A percentile compares a stretch with the other conserved stretches of the same genome.
phyloP scores from a whole-genome alignment of 257 asterid species.

The Ehretia macrophylla region DNA sequence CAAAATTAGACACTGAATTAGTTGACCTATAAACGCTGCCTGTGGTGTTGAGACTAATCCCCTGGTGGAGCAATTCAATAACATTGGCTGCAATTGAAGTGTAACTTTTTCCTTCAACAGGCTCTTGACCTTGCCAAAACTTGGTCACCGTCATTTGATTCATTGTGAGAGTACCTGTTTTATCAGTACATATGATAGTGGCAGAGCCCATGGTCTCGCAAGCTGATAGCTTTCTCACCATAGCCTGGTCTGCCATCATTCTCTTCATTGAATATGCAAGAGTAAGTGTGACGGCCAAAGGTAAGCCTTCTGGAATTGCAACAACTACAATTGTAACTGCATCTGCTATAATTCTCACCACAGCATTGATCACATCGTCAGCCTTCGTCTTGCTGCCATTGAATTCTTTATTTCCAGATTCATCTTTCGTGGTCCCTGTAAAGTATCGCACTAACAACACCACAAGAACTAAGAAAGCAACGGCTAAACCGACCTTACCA shows the following conservation, averaged over 20 bases:
- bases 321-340: conserved; percentile 51
- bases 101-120: not conserved
- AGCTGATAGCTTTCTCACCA: conserved; percentile 54
- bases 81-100: conserved; percentile 14
- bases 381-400: conserved; percentile 24
- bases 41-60: conserved; percentile 46
- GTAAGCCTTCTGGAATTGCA: conserved; percentile 58
- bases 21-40: conserved; percentile 30
- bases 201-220: conserved; percentile 61
- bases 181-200: conserved; percentile 44
- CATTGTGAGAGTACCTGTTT: conserved; percentile 44
- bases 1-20: conserved; percentile 13
- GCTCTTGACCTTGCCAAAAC: conserved; percentile 34
- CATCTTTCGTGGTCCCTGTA: conserved; percentile 35
- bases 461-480: conserved; percentile 41
- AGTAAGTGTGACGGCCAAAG: conserved; percentile 51
- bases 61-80: conserved; percentile 34
- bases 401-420: conserved; percentile 32
- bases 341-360: conserved; percentile 36
- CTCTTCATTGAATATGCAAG: conserved; percentile 54
- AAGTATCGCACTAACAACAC: conserved; percentile 40
- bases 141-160: conserved; percentile 44
- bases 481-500: conserved; percentile 42
- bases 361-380: conserved; percentile 38
- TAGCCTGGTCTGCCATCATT: conserved; percentile 56